Percentiles rank a stretch among this genome's conserved stretches.
phyloP scores from a whole-genome alignment of 1,284 basidiomycete genomes.

The Ustilago sp. region DNA sequence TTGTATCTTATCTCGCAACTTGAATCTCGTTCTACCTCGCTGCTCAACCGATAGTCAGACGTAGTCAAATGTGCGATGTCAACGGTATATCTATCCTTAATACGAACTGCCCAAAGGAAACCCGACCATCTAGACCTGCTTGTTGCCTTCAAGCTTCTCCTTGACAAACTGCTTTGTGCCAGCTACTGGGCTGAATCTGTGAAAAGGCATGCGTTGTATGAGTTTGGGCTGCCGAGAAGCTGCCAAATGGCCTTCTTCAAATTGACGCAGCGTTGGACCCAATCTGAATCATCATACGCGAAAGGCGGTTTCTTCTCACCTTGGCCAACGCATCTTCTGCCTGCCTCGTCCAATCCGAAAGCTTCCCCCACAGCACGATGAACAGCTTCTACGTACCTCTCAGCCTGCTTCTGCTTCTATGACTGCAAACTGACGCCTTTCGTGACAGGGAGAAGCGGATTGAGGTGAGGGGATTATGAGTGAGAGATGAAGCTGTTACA shows the following conservation, averaged over 20 bases:
- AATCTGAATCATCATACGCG: conserved; percentile 15
- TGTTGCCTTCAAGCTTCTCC: conserved; percentile 16
- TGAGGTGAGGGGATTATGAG: too few species aligned
- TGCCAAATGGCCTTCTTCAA: conserved; percentile 4
- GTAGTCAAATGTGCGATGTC: background rate
- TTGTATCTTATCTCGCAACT: background rate
- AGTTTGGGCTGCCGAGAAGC: conserved; percentile 7
- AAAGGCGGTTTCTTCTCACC: background rate
- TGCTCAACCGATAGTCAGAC: background rate
- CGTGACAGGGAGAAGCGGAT: background rate
- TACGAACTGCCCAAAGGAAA: background rate
- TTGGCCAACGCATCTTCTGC: background rate
- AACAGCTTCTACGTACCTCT: background rate
- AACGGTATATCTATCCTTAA: background rate
- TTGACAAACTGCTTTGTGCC: conserved; percentile 45
- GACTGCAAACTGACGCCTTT: background rate
- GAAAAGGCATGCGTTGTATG: background rate
- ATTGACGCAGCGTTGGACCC: conserved; percentile 12
- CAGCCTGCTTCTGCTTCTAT: background rate
- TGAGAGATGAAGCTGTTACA: background rate
- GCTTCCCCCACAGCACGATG: too few species aligned
- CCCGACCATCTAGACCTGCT: conserved; percentile 8
- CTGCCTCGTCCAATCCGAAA: background rate
- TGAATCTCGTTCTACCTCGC: background rate
- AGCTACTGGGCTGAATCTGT: conserved; percentile 22